Evolutionary conservation across 1,284 basidiomycete species (phyloP), one percentile per base, ranked within the genome.

Genomic region (Ustilago sp.): DNA sequence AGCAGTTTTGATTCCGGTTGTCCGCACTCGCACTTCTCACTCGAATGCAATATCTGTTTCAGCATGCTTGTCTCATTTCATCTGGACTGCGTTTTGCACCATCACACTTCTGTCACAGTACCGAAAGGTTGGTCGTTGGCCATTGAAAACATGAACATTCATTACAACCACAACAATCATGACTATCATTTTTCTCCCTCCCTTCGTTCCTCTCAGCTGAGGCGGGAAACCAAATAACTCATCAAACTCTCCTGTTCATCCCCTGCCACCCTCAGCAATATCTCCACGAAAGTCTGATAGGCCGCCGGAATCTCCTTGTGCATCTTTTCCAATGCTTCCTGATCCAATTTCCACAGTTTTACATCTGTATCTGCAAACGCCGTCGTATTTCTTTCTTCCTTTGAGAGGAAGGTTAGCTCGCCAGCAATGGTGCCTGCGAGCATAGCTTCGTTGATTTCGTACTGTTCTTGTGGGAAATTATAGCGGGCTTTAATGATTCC

Each of bases 371-470:
- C 84, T 17, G 82, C 83, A 32, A 63, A 73, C 8, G 83, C 83
- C 5, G 80, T 80, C 0, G 84, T 83, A 55, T 86, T 83, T 9
- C 84, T 61, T 23, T 70, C 58, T 54, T 81, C 70, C 23, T 69
- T 67, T 4, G 81, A 75, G 9, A 86, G 61, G 68, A 83, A 85
- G 4, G 82, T 79, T 9, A 83, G 63, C 53, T 86, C 84, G 13
- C 84, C 84, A 4, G 84, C 83, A 34, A 86, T 81, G 6, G 84
- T 86, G 5, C 84, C 84, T 0, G 84, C 84, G 1, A 86, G 72
- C 83, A 86, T 85, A 32, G 81, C 81, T 54, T 86, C 84, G 63
- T 83, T 80, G 64, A 86, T 79, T 61, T 83, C 83, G 64, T 80
- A 85, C 59, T 83, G 75, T 60, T 84, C 81, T 56, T 85, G 81